A percentile compares a stretch with the other conserved stretches of the same genome.
phyloP scores from a whole-genome alignment of 495 filamentous ascomycete genomes.

The Trichoderma virens region DNA sequence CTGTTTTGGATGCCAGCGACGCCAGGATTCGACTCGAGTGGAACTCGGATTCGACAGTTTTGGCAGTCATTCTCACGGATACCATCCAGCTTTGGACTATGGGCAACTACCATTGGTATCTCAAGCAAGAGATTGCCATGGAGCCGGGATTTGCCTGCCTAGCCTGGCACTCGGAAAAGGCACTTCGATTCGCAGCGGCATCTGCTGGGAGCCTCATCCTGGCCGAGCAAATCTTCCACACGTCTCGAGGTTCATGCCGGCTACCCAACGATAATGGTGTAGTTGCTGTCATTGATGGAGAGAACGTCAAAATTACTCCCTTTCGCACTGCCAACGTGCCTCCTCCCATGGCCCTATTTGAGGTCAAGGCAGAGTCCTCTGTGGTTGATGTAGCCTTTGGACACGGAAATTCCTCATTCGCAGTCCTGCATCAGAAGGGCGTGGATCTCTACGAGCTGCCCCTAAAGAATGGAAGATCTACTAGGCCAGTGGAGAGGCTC shows the following conservation, averaged over 20 bases:
- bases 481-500: constrained; percentile 22
- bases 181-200: constrained; percentile 52
- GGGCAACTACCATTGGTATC: constrained; percentile 95
- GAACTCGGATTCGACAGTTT: constrained; percentile 86
- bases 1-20: constrained; percentile 34
- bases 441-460: constrained; percentile 62
- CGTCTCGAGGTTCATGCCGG: constrained; percentile 57
- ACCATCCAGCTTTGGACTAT: constrained; percentile 90
- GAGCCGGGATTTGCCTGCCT: constrained; percentile 23
- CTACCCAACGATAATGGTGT: constrained; percentile 73
- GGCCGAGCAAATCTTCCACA: constrained; percentile 61
- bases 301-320: constrained; percentile 74
- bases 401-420: constrained; percentile 56
- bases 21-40: constrained; percentile 62
- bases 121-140: constrained; percentile 80
- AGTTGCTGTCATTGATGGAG: constrained; percentile 83
- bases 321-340: constrained; percentile 77
- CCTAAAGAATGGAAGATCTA: constrained; percentile 35
- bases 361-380: constrained; percentile 55
- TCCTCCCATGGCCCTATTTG: constrained; percentile 83
- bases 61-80: constrained; percentile 70
- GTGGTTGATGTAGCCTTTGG: constrained; percentile 70
- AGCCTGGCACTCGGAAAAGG: constrained; percentile 80
- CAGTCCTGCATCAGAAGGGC: constrained; percentile 55
- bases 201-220: constrained; percentile 44